Percentiles rank a stretch among this genome's conserved stretches.
These are phyloP conservation scores for Plectosphaerella cucumerina DNA, from an alignment of 2,329 filamentous ascomycete genomes.

Conservation along the genomic window DNA sequence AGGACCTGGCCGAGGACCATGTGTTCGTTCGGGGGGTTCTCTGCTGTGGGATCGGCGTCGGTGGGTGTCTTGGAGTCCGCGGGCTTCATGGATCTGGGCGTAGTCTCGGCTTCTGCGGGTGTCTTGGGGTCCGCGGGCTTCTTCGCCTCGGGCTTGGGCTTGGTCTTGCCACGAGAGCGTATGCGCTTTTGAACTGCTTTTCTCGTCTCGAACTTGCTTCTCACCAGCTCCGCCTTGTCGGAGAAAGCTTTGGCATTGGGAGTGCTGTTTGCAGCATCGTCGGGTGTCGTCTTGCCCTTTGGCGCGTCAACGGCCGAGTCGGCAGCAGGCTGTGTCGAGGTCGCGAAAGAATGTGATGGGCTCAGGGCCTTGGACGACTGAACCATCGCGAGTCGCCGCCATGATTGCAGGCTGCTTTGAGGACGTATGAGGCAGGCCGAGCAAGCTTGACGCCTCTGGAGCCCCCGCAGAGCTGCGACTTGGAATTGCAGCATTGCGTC, in stretches of 20 bases:
- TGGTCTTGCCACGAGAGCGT: not conserved
- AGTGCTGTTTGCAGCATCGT: not conserved
- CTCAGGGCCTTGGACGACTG: not conserved
- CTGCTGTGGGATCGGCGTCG: slow-evolving; percentile 7
- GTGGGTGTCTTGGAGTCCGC: not conserved
- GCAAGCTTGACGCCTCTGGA: slow-evolving; percentile 21
- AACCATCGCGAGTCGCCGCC: not conserved
- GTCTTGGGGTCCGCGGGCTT: too few species aligned
- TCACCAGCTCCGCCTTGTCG: too few species aligned
- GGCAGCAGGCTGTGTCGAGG: not conserved
- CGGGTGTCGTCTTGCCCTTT: not conserved
- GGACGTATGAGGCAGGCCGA: slow-evolving; percentile 14
- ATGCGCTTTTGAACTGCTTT: too few species aligned
- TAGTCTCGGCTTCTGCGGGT: slow-evolving; percentile 4
- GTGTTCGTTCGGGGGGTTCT: too few species aligned
- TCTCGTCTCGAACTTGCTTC: not conserved
- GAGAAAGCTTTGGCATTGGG: not conserved
- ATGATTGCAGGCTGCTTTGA: not conserved
- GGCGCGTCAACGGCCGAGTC: not conserved
- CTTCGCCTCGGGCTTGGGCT: slow-evolving; percentile 7
- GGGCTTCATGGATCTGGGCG: too few species aligned
- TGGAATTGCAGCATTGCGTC: slow-evolving; percentile 29
- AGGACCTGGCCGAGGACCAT: not conserved
- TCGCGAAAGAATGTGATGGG: not conserved
- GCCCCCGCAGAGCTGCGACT: slow-evolving; percentile 18